Evolutionary conservation across 345 rosid genomes (phyloP).

Genomic region (Hevea brasiliensis): DNA sequence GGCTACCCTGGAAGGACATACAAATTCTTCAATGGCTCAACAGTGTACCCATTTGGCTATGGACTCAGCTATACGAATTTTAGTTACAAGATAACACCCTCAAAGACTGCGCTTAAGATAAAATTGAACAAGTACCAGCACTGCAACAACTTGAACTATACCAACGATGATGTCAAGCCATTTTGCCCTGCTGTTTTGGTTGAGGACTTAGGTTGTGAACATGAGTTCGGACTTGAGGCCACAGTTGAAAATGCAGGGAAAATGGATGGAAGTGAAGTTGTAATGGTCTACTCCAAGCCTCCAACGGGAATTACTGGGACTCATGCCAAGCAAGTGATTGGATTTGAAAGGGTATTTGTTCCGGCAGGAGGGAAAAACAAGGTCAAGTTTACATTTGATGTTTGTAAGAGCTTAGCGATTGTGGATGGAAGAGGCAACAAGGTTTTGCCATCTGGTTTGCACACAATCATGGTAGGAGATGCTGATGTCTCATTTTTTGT

Average conservation of each 20-base stretch:
- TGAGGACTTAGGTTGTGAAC: conserved; percentile 4
- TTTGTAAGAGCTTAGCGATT: neutral
- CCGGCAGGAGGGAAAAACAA: neutral
- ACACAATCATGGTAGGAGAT: neutral
- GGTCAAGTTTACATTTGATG: neutral
- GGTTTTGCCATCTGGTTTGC: neutral
- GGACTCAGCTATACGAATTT: conserved; percentile 52
- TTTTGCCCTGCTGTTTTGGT: too few species aligned
- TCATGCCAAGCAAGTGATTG: neutral
- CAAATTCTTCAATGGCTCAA: conserved; percentile 50
- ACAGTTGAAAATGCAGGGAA: conserved; percentile 25
- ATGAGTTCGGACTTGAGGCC: conserved; percentile 11
- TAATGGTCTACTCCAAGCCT: conserved; percentile 17
- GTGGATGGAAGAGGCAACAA: neutral
- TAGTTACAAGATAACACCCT: neutral
- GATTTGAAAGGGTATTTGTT: neutral
- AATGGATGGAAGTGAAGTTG: conserved; percentile 34
- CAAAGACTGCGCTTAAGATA: neutral
- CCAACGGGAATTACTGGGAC: neutral
- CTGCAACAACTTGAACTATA: conserved; percentile 22
- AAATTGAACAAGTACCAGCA: conserved; percentile 16
- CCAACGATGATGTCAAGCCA: neutral
- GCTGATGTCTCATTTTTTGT: neutral
- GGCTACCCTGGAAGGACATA: conserved; percentile 63
- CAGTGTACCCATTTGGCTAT: conserved; percentile 46